Conservation (phyloP, 495 filamentous ascomycete species). For the Penicillium robsamsonii region DNA sequence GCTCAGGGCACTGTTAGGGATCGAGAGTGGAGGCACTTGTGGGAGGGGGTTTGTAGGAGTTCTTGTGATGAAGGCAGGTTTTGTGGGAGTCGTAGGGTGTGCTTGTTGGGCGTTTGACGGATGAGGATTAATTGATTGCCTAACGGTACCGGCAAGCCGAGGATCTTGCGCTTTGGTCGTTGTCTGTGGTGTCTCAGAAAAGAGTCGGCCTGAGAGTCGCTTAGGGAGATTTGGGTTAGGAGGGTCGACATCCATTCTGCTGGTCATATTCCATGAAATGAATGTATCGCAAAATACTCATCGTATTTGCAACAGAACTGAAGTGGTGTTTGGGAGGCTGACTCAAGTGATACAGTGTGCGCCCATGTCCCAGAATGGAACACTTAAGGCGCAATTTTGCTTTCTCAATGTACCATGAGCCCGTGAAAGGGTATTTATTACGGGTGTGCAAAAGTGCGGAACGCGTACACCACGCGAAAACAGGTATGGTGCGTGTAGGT, state of each 20-base stretch:
- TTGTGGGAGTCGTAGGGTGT: not conserved
- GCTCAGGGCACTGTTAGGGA: not conserved
- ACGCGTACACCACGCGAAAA: too few relatives aligned
- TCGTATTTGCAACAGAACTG: not conserved
- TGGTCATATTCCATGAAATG: not conserved
- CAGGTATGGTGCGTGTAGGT: not conserved
- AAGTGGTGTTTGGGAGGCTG: not conserved
- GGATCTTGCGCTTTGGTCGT: conserved; percentile 2
- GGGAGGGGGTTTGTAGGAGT: not conserved
- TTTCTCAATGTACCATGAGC: too few relatives aligned
- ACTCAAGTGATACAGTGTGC: not conserved
- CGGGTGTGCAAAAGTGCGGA: not conserved
- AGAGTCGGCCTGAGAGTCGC: not conserved
- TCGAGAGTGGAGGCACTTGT: not conserved
- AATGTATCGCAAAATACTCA: conserved; percentile 2
- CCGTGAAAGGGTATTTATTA: too few relatives aligned
- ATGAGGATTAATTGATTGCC: not conserved
- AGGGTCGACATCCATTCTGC: conserved; percentile 2
- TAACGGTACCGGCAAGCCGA: not conserved
- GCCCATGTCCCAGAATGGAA: not conserved
- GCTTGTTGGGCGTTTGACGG: not conserved
- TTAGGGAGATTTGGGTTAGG: not conserved
- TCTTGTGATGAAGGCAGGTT: too few relatives aligned
- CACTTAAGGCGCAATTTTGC: not conserved
- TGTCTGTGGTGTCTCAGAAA: not conserved